Percentiles rank a stretch among this genome's conserved stretches.
Evolutionary conservation across 306 rosid species (phyloP).

Genomic region (Prunus salicina): DNA sequence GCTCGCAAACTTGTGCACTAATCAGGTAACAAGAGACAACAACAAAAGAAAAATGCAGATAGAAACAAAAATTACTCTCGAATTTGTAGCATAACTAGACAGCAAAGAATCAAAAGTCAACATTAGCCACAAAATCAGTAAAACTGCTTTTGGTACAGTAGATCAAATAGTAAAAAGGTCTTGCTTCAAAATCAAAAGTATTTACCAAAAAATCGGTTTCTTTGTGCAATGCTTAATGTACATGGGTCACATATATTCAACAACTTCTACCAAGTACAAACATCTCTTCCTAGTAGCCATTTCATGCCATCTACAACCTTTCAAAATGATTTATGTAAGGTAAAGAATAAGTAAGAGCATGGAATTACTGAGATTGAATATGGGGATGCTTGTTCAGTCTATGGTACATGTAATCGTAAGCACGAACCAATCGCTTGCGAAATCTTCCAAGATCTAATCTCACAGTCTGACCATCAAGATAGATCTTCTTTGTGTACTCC

Average conservation of each 20-base stretch:
- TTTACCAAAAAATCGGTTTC: slow-evolving; percentile 9
- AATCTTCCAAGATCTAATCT: slow-evolving; percentile 59
- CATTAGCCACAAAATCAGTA: neutral
- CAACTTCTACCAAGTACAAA: slow-evolving; percentile 19
- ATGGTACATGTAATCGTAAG: slow-evolving; percentile 47
- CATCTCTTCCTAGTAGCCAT: neutral
- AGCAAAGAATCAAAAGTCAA: neutral
- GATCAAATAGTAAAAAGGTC: neutral
- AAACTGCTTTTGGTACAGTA: neutral
- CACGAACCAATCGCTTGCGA: slow-evolving; percentile 55
- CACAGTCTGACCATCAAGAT: slow-evolving; percentile 88
- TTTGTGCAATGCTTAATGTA: slow-evolving; percentile 20
- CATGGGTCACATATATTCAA: neutral
- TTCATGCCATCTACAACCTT: slow-evolving; percentile 11
- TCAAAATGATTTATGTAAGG: slow-evolving; percentile 2
- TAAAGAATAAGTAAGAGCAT: slow-evolving; percentile 7
- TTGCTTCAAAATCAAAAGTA: neutral
- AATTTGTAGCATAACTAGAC: neutral
- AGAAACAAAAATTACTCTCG: neutral
- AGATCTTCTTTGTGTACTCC: slow-evolving; percentile 84
- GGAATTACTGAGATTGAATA: slow-evolving; percentile 26
- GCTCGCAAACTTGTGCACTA: neutral
- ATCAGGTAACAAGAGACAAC: neutral
- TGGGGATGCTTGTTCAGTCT: slow-evolving; percentile 24
- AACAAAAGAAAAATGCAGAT: neutral